These are phyloP conservation scores for Cystobasidium slooffiae DNA, from an alignment of 1,284 basidiomycete species.

Conservation along the genomic window DNA sequence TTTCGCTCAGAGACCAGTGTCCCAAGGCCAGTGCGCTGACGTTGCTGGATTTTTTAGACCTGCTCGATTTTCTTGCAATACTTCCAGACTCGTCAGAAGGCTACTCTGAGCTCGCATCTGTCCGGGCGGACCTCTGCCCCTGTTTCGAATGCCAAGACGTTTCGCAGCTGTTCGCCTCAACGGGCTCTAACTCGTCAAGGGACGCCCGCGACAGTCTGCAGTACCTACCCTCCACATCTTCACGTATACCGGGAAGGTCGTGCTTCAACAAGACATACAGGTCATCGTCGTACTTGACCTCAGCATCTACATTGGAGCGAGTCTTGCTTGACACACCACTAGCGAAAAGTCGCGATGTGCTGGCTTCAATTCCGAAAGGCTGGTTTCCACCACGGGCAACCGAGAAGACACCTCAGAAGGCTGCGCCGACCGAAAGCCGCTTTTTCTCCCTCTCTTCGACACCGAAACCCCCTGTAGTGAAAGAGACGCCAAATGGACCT, in stretches of 20 bases:
- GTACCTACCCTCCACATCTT: conserved; percentile 32
- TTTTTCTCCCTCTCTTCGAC: conserved; percentile 11
- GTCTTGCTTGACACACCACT: conserved; percentile 29
- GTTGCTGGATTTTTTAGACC: conserved; percentile 14
- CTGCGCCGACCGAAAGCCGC: conserved; percentile 6
- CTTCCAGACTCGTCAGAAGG: conserved; percentile 40
- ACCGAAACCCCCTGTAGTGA: conserved; percentile 5
- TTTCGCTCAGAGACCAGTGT: not conserved
- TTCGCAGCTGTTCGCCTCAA: conserved; percentile 26
- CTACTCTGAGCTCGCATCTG: conserved; percentile 31
- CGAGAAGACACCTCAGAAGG: not conserved
- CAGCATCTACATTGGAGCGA: not conserved
- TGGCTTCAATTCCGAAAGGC: conserved; percentile 35
- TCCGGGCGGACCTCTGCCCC: conserved; percentile 36
- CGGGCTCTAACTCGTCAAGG: not conserved
- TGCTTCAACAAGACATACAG: conserved; percentile 40
- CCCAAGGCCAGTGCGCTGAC: not conserved
- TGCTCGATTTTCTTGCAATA: conserved; percentile 41
- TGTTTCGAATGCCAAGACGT: conserved; percentile 42
- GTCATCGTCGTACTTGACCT: conserved; percentile 22
- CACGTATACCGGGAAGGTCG: conserved; percentile 20
- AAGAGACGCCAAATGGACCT: conserved; percentile 10
- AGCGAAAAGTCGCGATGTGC: conserved; percentile 27
- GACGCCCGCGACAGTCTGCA: conserved; percentile 26
- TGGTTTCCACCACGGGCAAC: conserved; percentile 30